phyloP scores from a whole-genome alignment of 1,139 yeast genomes.

The Pichia sorboxylosa region DNA sequence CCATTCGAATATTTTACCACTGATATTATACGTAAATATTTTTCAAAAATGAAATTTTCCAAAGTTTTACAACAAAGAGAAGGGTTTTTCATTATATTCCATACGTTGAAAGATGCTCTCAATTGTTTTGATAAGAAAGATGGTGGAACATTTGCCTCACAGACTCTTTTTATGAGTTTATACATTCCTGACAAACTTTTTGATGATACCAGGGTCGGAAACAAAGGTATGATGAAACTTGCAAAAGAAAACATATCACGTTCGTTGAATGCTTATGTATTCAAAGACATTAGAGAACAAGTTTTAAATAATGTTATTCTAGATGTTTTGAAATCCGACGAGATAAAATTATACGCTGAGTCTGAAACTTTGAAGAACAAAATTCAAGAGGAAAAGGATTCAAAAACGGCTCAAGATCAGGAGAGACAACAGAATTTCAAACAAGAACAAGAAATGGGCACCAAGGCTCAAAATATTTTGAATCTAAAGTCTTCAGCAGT shows the following conservation, averaged over 20 bases:
- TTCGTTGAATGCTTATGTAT: slow-evolving; percentile 52
- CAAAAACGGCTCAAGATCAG: too few species aligned
- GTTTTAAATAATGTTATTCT: slow-evolving; percentile 62
- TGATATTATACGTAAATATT: slow-evolving; percentile 40
- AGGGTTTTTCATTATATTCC: slow-evolving; percentile 67
- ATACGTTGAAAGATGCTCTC: slow-evolving; percentile 50
- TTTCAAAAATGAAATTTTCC: slow-evolving; percentile 52
- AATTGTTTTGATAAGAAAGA: slow-evolving; percentile 58
- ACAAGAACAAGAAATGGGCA: too few species aligned
- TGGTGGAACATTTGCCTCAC: slow-evolving; percentile 41
- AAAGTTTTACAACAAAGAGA: slow-evolving; percentile 48
- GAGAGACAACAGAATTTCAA: too few species aligned
- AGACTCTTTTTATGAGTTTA: slow-evolving; percentile 45
- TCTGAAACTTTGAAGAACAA: too few species aligned
- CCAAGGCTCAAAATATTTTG: too few species aligned
- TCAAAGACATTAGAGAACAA: slow-evolving; percentile 67
- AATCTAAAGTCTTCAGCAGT: too few species aligned
- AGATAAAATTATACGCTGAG: slow-evolving; percentile 43
- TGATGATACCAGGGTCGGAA: slow-evolving; percentile 18
- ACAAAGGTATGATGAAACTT: slow-evolving; percentile 9
- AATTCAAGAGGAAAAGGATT: slow-evolving; percentile 24
- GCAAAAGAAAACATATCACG: slow-evolving; percentile 48
- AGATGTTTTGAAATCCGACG: slow-evolving; percentile 47
- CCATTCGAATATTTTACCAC: slow-evolving; percentile 40
- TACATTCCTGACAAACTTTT: slow-evolving; percentile 22